Conservation (phyloP, 129 eudicot species). For the Helianthus tuberosus region DNA sequence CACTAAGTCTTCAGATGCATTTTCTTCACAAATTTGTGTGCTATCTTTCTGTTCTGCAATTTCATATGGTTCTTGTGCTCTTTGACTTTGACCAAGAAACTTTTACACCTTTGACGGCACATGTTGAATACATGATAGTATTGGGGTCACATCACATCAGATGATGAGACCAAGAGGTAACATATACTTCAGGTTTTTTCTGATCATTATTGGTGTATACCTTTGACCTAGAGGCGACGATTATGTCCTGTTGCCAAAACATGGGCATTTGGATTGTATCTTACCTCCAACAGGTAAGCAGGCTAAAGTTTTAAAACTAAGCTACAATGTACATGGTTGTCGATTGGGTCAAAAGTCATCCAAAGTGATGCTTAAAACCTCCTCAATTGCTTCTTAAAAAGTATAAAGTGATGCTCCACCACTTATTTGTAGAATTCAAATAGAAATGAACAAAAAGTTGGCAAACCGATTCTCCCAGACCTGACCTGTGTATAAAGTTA, state of each 20-base stretch:
- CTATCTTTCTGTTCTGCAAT: not conserved
- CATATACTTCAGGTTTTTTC: not conserved
- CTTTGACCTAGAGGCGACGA: not conserved
- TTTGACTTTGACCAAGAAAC: constrained; percentile 2
- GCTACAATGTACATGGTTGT: not conserved
- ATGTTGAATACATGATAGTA: not conserved
- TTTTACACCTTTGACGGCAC: not conserved
- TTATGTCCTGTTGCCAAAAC: not conserved
- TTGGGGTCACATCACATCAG: not conserved
- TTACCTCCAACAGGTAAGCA: not conserved
- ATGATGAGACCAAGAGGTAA: not conserved
- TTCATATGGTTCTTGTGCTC: constrained; percentile 2
- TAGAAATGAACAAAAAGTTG: not conserved
- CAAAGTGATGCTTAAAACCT: not conserved
- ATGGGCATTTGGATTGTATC: not conserved
- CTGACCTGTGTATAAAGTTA: not conserved
- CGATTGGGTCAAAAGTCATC: not conserved
- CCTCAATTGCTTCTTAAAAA: not conserved
- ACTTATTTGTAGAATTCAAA: not conserved
- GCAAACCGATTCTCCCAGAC: not conserved
- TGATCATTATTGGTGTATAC: not conserved
- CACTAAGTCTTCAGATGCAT: not conserved
- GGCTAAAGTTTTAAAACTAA: not conserved
- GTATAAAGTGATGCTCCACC: not conserved
- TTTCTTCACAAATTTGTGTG: constrained; percentile 1